Percentiles rank a stretch among this genome's conserved stretches.
These are phyloP conservation scores for Auriscalpium orientale DNA, from an alignment of 768 basidiomycete genomes.

Conservation along the genomic window DNA sequence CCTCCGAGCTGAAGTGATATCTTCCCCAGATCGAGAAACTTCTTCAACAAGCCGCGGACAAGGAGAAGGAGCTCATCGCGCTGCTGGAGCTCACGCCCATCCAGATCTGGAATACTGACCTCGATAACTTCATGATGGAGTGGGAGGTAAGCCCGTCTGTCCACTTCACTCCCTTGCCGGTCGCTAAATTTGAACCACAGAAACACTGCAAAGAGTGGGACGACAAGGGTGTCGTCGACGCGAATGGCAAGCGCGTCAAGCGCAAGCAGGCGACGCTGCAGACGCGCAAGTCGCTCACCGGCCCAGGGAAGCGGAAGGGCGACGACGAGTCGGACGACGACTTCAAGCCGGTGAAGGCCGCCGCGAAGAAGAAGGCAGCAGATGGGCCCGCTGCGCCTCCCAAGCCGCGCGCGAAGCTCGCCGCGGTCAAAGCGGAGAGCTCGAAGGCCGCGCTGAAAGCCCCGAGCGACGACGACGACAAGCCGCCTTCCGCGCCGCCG, in stretches of 20 bases:
- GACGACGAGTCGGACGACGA: constrained; percentile 41
- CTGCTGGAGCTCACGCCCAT: constrained; percentile 74
- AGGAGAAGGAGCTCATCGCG: constrained; percentile 71
- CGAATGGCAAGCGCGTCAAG: constrained; percentile 46
- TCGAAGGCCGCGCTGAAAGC: constrained; percentile 28
- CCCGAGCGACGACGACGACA: constrained; percentile 8
- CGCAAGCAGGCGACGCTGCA: constrained; percentile 50
- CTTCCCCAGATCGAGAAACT: constrained; percentile 71
- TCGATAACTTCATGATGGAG: constrained; percentile 73
- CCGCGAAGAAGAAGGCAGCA: constrained; percentile 23
- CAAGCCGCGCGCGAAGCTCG: constrained; percentile 30
- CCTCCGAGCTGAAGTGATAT: background rate
- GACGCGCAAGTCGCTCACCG: constrained; percentile 42
- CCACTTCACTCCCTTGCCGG: background rate
- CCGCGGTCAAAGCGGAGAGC: constrained; percentile 36
- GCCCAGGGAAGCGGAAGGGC: constrained; percentile 31
- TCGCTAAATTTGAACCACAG: constrained; percentile 20
- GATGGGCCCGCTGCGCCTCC: constrained; percentile 22
- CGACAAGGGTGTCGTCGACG: constrained; percentile 37
- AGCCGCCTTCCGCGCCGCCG: constrained; percentile 8
- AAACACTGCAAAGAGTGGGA: constrained; percentile 36
- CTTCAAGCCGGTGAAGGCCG: constrained; percentile 45
- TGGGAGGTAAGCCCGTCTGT: constrained; percentile 62
- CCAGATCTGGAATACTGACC: constrained; percentile 84
- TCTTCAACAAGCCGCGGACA: constrained; percentile 67